Evolutionary conservation across 495 filamentous ascomycete genomes (phyloP).

Genomic region (Pyrenula aspistea): DNA sequence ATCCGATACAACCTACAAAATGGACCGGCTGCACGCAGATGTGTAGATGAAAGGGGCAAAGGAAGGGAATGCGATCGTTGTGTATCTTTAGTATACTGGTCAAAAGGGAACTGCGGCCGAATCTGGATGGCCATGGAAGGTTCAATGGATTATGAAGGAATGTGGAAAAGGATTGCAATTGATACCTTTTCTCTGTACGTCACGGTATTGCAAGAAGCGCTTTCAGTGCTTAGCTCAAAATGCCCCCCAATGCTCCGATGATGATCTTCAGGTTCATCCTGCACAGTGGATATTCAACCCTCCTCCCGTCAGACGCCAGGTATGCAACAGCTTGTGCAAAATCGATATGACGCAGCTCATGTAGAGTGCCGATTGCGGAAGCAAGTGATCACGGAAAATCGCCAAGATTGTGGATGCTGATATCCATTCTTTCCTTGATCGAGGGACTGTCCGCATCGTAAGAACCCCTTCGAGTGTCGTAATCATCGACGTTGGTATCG

Average conservation of each 20-base stretch:
- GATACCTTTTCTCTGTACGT: too few relatives aligned
- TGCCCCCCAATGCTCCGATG: too few relatives aligned
- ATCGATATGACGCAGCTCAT: background rate
- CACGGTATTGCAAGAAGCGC: background rate
- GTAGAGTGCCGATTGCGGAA: slow-evolving; percentile 1
- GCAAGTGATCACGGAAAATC: slow-evolving; percentile 28
- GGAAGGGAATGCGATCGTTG: too few relatives aligned
- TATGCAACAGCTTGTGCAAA: background rate
- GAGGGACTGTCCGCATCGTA: slow-evolving; percentile 22
- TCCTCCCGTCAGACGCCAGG: background rate
- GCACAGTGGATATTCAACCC: background rate
- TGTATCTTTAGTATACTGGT: too few relatives aligned
- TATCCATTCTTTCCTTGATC: slow-evolving; percentile 44
- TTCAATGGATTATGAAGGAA: too few relatives aligned
- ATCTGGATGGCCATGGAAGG: too few relatives aligned
- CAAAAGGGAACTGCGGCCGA: too few relatives aligned
- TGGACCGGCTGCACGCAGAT: too few relatives aligned
- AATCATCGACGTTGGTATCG: slow-evolving; percentile 11
- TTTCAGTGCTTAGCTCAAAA: background rate
- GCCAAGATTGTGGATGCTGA: slow-evolving; percentile 46
- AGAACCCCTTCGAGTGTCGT: slow-evolving; percentile 6
- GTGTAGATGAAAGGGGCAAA: too few relatives aligned
- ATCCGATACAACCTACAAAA: too few relatives aligned
- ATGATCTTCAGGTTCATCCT: background rate
- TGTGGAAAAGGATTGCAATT: too few relatives aligned